Conservation (phyloP, 169 alveolate species). For the Eimeria maxima region DNA sequence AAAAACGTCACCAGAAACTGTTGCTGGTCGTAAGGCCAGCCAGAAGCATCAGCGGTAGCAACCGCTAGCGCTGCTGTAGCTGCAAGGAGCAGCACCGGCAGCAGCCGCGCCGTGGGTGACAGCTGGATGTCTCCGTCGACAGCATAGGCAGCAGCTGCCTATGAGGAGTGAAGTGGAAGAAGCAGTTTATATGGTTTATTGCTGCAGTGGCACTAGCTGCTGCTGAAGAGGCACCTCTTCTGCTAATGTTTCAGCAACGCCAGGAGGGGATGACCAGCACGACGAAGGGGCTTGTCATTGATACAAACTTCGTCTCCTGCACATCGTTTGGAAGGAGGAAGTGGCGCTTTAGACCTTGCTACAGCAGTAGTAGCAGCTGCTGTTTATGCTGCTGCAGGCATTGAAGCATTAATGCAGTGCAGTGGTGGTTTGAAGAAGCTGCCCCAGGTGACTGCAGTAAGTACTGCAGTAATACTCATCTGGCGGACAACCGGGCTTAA, state of each 20-base stretch:
- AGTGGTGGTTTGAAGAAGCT: not conserved
- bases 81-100: no score
- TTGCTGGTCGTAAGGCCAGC: not conserved
- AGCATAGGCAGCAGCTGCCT: not conserved
- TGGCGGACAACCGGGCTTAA: not conserved
- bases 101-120: not conserved
- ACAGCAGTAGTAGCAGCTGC: not conserved
- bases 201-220: constrained; percentile 12
- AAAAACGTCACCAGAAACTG: not conserved
- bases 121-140: not conserved
- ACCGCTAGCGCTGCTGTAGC: no score
- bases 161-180: not conserved
- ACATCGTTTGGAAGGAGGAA: not conserved
- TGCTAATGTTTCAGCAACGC: not conserved
- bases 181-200: not conserved
- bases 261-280: not conserved
- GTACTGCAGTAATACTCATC: not conserved
- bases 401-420: not conserved
- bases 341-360: not conserved
- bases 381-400: constrained; percentile 9
- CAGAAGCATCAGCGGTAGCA: no score
- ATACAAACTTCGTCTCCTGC: not conserved
- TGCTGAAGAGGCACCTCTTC: not conserved
- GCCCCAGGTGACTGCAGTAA: not conserved
- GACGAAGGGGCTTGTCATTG: not conserved